A percentile compares a stretch with the other conserved stretches of the same genome.
Conservation (phyloP, 2,329 filamentous ascomycete genomes). For the Pyricularia sp. region DNA sequence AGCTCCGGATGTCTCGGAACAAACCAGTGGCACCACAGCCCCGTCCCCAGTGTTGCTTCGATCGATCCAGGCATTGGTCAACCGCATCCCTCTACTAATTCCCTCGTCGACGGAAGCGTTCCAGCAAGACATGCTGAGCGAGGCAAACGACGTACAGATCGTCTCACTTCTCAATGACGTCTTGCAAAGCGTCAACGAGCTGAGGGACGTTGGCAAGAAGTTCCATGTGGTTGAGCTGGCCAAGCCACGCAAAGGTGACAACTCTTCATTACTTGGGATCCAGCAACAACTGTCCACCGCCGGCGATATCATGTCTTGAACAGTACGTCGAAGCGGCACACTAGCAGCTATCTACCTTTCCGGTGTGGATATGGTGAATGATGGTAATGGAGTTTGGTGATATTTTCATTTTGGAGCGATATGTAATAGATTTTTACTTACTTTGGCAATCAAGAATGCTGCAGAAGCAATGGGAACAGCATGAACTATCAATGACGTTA, state of each 20-base stretch:
- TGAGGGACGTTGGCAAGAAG: slow-evolving; percentile 65
- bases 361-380: neutral
- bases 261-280: neutral
- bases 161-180: slow-evolving; percentile 57
- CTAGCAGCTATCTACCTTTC: neutral
- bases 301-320: neutral
- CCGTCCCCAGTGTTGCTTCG: slow-evolving; percentile 66
- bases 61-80: slow-evolving; percentile 74
- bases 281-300: neutral
- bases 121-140: slow-evolving; percentile 56
- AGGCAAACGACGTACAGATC: slow-evolving; percentile 74
- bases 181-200: slow-evolving; percentile 56
- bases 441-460: neutral
- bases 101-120: slow-evolving; percentile 56
- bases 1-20: slow-evolving; percentile 17
- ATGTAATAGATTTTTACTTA: neutral
- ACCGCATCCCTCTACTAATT: slow-evolving; percentile 68
- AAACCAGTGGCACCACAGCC: slow-evolving; percentile 17
- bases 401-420: neutral
- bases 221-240: slow-evolving; percentile 44
- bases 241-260: slow-evolving; percentile 9
- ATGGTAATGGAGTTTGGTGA: neutral
- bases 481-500: neutral
- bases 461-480: neutral
- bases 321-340: neutral